Percentiles rank a stretch among this genome's conserved stretches.
Conservation (phyloP, 768 basidiomycete genomes). For the Austroboletus eburneus region DNA sequence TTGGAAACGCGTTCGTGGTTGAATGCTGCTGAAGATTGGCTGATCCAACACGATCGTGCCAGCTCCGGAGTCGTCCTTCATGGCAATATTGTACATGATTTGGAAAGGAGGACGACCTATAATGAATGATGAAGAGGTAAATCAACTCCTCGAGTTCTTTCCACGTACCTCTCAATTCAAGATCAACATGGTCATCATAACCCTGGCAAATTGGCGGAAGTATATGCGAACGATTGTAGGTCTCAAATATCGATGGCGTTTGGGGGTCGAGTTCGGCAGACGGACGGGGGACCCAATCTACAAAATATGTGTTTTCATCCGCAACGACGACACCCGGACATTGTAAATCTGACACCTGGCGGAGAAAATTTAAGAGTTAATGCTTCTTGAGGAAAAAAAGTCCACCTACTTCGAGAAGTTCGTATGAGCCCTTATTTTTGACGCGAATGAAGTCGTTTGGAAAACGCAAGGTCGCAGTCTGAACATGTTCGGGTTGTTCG, state of each 20-base stretch:
- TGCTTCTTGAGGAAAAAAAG: background rate
- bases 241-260: constrained; percentile 51
- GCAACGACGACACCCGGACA: constrained; percentile 72
- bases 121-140: background rate
- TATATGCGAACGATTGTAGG: constrained; percentile 70
- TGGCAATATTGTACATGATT: constrained; percentile 83
- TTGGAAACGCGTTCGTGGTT: constrained; percentile 74
- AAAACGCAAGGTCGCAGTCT: constrained; percentile 43
- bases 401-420: constrained; percentile 58
- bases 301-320: constrained; percentile 59
- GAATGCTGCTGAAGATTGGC: constrained; percentile 81
- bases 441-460: constrained; percentile 74
- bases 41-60: constrained; percentile 70
- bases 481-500: constrained; percentile 39
- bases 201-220: constrained; percentile 81
- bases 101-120: constrained; percentile 90
- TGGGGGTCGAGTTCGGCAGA: constrained; percentile 61
- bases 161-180: constrained; percentile 68
- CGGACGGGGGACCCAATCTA: constrained; percentile 80
- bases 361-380: constrained; percentile 2
- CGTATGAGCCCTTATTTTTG: constrained; percentile 71
- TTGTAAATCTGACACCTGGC: constrained; percentile 74
- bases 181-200: constrained; percentile 72
- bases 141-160: background rate
- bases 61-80: constrained; percentile 61